Conservation (phyloP, 805 yeast genomes). For the Maudiozyma barnettii region DNA sequence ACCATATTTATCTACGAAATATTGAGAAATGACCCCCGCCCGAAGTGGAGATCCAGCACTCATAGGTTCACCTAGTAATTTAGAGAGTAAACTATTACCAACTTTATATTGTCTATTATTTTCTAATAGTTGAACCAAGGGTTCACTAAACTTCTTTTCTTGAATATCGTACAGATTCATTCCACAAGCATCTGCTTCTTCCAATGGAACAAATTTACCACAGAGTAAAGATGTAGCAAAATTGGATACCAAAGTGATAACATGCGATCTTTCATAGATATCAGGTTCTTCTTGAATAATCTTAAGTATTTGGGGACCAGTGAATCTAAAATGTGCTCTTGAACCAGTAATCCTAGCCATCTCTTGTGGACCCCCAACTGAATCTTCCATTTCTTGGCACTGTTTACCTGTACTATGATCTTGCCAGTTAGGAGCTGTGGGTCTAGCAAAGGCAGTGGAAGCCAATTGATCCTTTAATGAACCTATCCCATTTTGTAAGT, state of each 20-base stretch:
- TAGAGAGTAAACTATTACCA: slow-evolving; percentile 18
- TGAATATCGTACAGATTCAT: slow-evolving; percentile 76
- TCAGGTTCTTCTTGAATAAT: slow-evolving; percentile 44
- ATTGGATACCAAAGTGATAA: slow-evolving; percentile 69
- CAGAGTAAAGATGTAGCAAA: slow-evolving; percentile 64
- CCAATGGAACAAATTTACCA: slow-evolving; percentile 56
- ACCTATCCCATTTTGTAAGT: slow-evolving; percentile 26
- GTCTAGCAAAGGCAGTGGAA: slow-evolving; percentile 48
- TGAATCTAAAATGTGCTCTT: slow-evolving; percentile 79
- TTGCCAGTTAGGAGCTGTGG: slow-evolving; percentile 86
- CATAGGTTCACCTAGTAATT: slow-evolving; percentile 28
- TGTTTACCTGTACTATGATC: slow-evolving; percentile 80
- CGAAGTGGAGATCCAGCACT: slow-evolving; percentile 37
- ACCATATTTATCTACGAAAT: slow-evolving; percentile 58
- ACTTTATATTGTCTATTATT: slow-evolving; percentile 7
- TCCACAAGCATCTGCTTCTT: slow-evolving; percentile 86
- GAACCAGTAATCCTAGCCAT: slow-evolving; percentile 73
- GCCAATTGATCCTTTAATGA: slow-evolving; percentile 40
- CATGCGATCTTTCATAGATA: slow-evolving; percentile 43
- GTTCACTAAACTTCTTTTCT: slow-evolving; percentile 45
- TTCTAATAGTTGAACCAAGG: slow-evolving; percentile 38
- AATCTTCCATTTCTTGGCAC: slow-evolving; percentile 47
- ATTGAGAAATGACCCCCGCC: slow-evolving; percentile 43
- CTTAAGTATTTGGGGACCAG: slow-evolving; percentile 86
- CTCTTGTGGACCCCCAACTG: slow-evolving; percentile 46